Conservation (phyloP, 352 stramenopile genomes). For the Globisporangium ultimum region DNA sequence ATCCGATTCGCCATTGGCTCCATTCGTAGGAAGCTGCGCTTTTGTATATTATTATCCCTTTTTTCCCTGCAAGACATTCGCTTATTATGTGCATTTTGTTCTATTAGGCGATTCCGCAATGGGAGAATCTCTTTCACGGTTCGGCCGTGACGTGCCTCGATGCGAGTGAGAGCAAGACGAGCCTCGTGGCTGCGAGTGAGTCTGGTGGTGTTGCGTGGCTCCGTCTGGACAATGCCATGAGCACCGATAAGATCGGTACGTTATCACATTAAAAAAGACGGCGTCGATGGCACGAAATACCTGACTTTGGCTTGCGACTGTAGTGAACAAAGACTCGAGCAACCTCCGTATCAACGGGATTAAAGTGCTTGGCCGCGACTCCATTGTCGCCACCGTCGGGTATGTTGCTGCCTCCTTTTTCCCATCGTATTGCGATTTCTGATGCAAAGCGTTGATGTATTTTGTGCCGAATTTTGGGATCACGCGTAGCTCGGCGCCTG, state of each 20-base stretch:
- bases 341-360: constrained; percentile 54
- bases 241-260: constrained; percentile 52
- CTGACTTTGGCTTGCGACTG: constrained; percentile 3
- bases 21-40: constrained; percentile 8
- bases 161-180: constrained; percentile 38
- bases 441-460: too few relatives aligned
- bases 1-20: constrained; percentile 2
- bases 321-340: constrained; percentile 53
- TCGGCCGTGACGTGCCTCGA: constrained; percentile 54
- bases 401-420: constrained; percentile 22
- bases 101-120: constrained; percentile 40
- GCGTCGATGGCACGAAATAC: too few relatives aligned
- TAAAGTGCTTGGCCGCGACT: constrained; percentile 70
- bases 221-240: constrained; percentile 48
- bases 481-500: constrained; percentile 34
- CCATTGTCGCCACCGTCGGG: constrained; percentile 67
- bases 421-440: too few relatives aligned
- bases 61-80: too few relatives aligned
- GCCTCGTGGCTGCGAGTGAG: constrained; percentile 51
- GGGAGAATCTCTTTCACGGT: constrained; percentile 45
- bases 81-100: background rate
- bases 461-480: too few relatives aligned
- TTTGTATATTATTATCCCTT: background rate
- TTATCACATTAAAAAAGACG: too few relatives aligned
- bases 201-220: constrained; percentile 63